Evolutionary conservation across 2,329 filamentous ascomycete species (phyloP).

Genomic region (Diplodia mutila): DNA sequence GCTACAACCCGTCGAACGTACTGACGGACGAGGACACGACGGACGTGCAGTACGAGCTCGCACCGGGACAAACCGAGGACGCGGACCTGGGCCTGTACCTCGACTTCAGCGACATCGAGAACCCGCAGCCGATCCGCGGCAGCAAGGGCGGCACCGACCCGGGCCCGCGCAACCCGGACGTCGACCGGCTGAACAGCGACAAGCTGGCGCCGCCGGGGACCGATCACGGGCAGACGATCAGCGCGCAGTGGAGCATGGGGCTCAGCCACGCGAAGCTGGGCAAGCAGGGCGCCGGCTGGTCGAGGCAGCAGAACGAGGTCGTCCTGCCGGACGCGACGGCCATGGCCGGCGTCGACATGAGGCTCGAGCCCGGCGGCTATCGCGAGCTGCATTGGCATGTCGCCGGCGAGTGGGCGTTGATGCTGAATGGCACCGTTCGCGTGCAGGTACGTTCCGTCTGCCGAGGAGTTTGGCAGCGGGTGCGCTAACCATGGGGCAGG

Average conservation of each 20-base stretch:
- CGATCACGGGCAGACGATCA: constrained; percentile 53
- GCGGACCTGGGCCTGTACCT: constrained; percentile 57
- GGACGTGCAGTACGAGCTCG: constrained; percentile 47
- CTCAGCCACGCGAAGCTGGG: constrained; percentile 31
- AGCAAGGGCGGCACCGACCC: constrained; percentile 55
- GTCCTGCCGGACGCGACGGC: constrained; percentile 50
- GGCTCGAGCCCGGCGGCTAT: constrained; percentile 28
- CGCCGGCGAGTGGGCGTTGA: constrained; percentile 45
- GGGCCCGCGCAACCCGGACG: constrained; percentile 56
- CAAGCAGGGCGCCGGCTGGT: constrained; percentile 55
- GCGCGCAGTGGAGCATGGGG: constrained; percentile 60
- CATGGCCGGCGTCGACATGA: constrained; percentile 30
- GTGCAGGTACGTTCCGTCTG: constrained; percentile 30
- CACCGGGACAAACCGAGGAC: constrained; percentile 56
- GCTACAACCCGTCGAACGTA: constrained; percentile 28
- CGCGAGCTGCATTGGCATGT: constrained; percentile 39
- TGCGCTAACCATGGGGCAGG: background rate
- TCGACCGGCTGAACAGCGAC: constrained; percentile 61
- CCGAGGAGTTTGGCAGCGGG: background rate
- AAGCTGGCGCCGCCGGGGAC: constrained; percentile 58
- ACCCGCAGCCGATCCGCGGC: constrained; percentile 62
- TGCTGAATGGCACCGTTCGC: constrained; percentile 45
- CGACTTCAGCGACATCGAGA: constrained; percentile 56
- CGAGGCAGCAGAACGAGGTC: constrained; percentile 57
- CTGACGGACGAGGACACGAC: constrained; percentile 34